Evolutionary conservation across 179 eudicot genomes (phyloP), one percentile per base, ranked within the genome.

Genomic region (Spergularia azorica): DNA sequence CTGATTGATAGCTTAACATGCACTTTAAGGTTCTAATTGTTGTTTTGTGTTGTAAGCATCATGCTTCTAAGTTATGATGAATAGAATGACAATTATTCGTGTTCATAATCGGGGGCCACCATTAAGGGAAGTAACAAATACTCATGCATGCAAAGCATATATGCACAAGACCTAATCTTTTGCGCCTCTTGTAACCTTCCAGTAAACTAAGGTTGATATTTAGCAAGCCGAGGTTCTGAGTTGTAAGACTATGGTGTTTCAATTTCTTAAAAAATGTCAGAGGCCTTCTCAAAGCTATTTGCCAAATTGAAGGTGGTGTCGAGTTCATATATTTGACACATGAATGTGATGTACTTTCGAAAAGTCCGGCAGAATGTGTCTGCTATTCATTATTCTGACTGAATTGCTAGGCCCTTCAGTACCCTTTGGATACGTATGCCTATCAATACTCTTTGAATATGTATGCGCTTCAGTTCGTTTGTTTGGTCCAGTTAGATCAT

Each of bases 1-100:
- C 20, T 70, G 56, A 77, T 81, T 54, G 67, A 61, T 39, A 26
- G 38, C 72, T 52, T 70, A 17, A 63, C 14, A 13, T 71, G 57
- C 56, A 63, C 2, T 70, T 71, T 15, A 64, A 64, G 63, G 63
- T 36, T 77, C 58, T 60, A 18, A 38, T 50, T 50, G 46, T 36
- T 71, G 32, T 65, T 3, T 55, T 63, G 1, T 52, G 38, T 50
- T 20, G 26, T 39, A 63, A 39, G 16, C 62, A 46, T 76, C 18
- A 68, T 70, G 36, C n/a, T 58, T 15, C 15, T 43, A 43, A 43
- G 48, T 43, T 15, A 21, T 14, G 26, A 21, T 51, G 13, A 43
- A 21, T 56, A 9, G 17, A 68, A 20, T 55, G 50, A 16, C 48
- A 43, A 38, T 50, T n/a, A 14, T 10, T 3, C 67, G 5, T 51